Evolutionary conservation across 1,284 basidiomycete genomes (phyloP), one percentile per base, ranked within the genome.

Genomic region (Afroboletus lepidellus): DNA sequence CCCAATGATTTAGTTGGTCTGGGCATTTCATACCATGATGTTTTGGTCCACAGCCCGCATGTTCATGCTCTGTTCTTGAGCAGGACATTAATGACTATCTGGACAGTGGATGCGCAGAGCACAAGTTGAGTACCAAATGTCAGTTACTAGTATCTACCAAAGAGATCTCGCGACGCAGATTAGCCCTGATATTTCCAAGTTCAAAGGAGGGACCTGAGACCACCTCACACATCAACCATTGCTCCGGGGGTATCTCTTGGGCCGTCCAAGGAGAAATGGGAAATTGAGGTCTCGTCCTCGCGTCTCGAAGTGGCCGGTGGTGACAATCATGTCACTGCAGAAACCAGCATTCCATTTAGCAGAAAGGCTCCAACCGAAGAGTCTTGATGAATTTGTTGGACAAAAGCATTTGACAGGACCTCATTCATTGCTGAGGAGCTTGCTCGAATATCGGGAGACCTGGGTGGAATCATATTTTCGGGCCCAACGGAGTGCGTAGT

Each of bases 381-480:
- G 66, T 8, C 66, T 90, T n/a, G 76, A 76, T 2, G 82, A 88
- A 8, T 85, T 86, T 57, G 74, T 89, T 41, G 88, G 88, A 9
- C 88, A 90, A 60, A 65, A 69, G n/a, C 81, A 87, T 61, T 60
- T 89, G 38, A 78, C 76, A 1, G 78, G 75, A 5, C 70, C 75
- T 1, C 74, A 77, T 29, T 81, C 81, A 6, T 62, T 85, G 38
- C 71, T 90, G 27, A 74, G 77, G 57, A 75, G 70, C 43, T 62
- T 82, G 29, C 64, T 84, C 7, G 70, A n/a, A n/a, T 72, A 34
- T 69, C 64, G 23, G 80, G 78, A 5, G 73, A 74, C 3, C 64
- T 75, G n/a, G 83, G 81, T 18, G 83, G 81, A 53, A 72, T 84
- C 48, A 80, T 87, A 54, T 74, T 87, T 43, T 91, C 88, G 89